Conservation (phyloP, 129 eudicot genomes). For the Heracleum sosnowskyi region DNA sequence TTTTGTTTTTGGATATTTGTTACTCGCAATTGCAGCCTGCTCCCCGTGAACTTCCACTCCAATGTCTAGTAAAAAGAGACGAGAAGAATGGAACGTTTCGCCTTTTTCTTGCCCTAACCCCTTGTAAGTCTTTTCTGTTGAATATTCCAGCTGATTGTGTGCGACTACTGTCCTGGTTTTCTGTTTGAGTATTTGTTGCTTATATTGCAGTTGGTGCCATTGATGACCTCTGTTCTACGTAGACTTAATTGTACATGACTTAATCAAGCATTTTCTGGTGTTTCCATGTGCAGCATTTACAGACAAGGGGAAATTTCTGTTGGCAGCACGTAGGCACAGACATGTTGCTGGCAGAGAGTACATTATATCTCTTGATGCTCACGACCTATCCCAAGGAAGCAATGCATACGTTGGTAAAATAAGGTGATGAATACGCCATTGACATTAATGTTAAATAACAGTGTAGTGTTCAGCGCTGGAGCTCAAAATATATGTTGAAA, state of each 20-base stretch:
- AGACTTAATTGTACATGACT: no score
- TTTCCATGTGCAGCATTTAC: slow-evolving; percentile 46
- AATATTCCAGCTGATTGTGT: no score
- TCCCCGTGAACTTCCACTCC: slow-evolving; percentile 69
- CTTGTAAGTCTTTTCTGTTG: slow-evolving; percentile 40
- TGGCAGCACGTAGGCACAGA: slow-evolving; percentile 79
- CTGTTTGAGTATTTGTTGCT: background rate
- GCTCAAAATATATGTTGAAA: background rate
- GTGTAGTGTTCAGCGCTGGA: background rate
- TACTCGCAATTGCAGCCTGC: slow-evolving; percentile 58
- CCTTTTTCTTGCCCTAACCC: slow-evolving; percentile 70
- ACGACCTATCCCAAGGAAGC: slow-evolving; percentile 64
- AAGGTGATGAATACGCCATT: background rate
- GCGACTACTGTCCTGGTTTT: no score
- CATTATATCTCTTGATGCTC: slow-evolving; percentile 75
- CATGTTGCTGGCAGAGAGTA: slow-evolving; percentile 67
- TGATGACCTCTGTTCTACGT: background rate
- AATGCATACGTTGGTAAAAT: background rate
- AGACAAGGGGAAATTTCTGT: slow-evolving; percentile 82
- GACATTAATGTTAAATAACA: background rate
- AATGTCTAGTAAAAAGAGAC: slow-evolving; percentile 74
- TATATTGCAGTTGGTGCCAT: background rate
- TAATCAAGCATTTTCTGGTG: background rate
- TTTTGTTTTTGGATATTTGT: no score
- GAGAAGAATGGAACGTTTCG: slow-evolving; percentile 65